These are phyloP conservation scores for Plasmodium sp. DNA, from an alignment of 169 alveolate genomes.

Conservation along the genomic window DNA sequence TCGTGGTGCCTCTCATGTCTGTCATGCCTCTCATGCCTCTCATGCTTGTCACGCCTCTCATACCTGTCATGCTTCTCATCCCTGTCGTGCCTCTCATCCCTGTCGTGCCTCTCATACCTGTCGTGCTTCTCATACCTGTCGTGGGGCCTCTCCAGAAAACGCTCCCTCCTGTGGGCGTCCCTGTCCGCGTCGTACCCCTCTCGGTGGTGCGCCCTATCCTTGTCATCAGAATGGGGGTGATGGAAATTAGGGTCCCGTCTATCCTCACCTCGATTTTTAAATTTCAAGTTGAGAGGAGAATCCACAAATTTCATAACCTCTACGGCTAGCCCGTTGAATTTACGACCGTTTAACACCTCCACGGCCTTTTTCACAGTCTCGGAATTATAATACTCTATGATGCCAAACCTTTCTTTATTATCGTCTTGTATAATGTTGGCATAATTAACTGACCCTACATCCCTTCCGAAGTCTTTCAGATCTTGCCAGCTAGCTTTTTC, in stretches of 20 bases:
- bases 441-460: conserved; percentile 88
- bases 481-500: conserved; percentile 91
- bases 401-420: conserved; percentile 77
- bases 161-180: not conserved
- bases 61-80: too few relatives aligned
- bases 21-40: too few relatives aligned
- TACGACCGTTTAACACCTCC: conserved; percentile 82
- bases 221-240: not conserved
- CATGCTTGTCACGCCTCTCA: too few relatives aligned
- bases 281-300: not conserved
- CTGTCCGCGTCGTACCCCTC: not conserved
- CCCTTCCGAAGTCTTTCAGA: conserved; percentile 88
- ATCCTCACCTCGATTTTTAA: not conserved
- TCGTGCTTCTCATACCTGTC: not conserved
- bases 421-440: conserved; percentile 85
- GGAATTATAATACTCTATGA: conserved; percentile 84
- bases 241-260: not conserved
- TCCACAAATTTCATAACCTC: conserved; percentile 71
- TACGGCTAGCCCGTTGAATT: conserved; percentile 73
- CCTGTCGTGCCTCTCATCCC: not conserved
- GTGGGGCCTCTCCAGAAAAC: not conserved
- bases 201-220: not conserved
- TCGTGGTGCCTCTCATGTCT: too few relatives aligned
- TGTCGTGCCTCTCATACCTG: not conserved
- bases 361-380: conserved; percentile 83